Evolutionary conservation across 164 flowering plant genomes (phyloP), one percentile per base, ranked within the genome.

Genomic region (Echeveria elegans): DNA sequence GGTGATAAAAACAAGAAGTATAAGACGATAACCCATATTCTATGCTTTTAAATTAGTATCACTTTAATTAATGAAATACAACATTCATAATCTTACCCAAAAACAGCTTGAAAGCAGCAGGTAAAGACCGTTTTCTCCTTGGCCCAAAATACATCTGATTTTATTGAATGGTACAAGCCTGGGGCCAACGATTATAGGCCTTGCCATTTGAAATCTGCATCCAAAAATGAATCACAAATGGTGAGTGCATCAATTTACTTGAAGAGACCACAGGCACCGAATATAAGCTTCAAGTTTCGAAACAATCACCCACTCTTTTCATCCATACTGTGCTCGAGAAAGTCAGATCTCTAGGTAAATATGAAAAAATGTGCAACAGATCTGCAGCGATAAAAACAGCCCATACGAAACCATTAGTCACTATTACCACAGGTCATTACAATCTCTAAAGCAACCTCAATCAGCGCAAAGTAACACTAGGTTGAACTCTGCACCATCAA

Each of bases 241-340:
- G 21, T 31, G 9, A 31, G 12, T 26, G 19, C 24, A 12, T 32
- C 41, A 18, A 5, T 29, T 34, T 45, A 53, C 30, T 11, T 26
- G 30, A 53, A 53, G 59, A 53, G 24, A 9, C 59, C 59, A 53
- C 11, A 58, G 32, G 14, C 16, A 47, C n/a, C 52, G n/a, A 30
- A 32, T 2, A 16, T 36, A 2, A 70, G 37, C 62, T 40, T 60
- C 61, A 16, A 41, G 52, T 70, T 18, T 5, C 62, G 38, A 43
- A 32, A 71, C 63, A 65, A 63, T n/a, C 34, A 28, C 96, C 87
- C 75, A 93, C 98, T 90, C 95, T 84, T 89, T 93, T 94, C 91
- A 88, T 47, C 92, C 92, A 68, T 89, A 8, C 90, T 80, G 76
- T 93, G 98, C 80, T 90, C 96, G 41, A 93, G 70, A 76, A 93